Percentiles rank a stretch among this genome's conserved stretches.
Conservation (phyloP, 2,329 filamentous ascomycete species). For the Fusarium chaquense region DNA sequence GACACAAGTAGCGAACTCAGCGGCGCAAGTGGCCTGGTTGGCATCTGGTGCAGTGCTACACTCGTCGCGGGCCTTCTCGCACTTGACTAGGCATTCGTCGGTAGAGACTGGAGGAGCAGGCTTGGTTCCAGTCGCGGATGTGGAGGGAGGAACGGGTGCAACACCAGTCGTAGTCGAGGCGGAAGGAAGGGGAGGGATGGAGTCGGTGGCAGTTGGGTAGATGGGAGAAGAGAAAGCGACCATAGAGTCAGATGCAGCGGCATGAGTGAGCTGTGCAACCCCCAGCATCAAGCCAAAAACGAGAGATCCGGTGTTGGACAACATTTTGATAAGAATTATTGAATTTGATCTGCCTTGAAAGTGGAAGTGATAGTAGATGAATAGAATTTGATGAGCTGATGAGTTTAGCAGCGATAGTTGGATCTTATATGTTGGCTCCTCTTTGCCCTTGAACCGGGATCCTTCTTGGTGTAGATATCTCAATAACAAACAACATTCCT, state of each 20-base stretch:
- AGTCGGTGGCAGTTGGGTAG: constrained; percentile 19
- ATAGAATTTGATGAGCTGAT: neutral
- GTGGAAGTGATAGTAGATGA: neutral
- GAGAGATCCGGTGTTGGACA: constrained; percentile 23
- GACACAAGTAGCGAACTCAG: neutral
- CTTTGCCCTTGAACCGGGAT: fast-evolving
- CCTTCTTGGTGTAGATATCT: neutral
- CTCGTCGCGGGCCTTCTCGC: neutral
- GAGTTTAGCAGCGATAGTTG: neutral
- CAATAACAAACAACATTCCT: constrained; percentile 2
- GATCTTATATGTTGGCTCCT: neutral
- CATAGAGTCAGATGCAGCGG: neutral
- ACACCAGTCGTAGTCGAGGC: neutral
- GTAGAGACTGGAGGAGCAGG: neutral
- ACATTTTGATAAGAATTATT: constrained; percentile 1
- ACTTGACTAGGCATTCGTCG: constrained; percentile 13
- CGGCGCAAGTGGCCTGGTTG: constrained; percentile 15
- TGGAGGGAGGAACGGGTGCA: neutral
- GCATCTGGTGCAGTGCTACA: constrained; percentile 2
- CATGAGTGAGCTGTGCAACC: constrained; percentile 12
- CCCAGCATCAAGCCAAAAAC: constrained; percentile 15
- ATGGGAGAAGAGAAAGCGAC: neutral
- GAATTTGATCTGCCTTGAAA: no score
- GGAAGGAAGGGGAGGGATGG: neutral
- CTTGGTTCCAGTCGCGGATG: neutral